These are phyloP conservation scores for Trichoderma semiorbis DNA, from an alignment of 2,329 filamentous ascomycete genomes.

Conservation along the genomic window DNA sequence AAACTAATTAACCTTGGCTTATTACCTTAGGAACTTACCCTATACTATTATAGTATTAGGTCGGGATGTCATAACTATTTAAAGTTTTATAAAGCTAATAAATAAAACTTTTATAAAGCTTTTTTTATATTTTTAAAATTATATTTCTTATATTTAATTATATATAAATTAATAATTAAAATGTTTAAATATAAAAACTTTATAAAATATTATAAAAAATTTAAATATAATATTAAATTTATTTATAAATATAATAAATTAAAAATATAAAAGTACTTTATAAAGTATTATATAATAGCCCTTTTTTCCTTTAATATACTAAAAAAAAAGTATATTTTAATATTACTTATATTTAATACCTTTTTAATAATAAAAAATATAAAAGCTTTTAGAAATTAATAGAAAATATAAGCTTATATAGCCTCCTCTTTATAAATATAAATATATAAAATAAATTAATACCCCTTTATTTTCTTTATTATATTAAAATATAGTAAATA, in stretches of 20 bases:
- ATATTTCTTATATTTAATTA: neutral
- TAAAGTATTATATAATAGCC: too few species aligned
- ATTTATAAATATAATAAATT: too few species aligned
- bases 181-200: neutral
- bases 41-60: too few species aligned
- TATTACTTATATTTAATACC: neutral
- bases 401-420: neutral
- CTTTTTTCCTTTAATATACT: neutral
- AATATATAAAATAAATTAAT: neutral
- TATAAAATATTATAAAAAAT: too few species aligned
- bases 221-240: too few species aligned
- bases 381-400: neutral
- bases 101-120: neutral
- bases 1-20: too few species aligned
- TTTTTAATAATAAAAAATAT: neutral
- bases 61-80: neutral
- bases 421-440: neutral
- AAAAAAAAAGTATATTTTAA: neutral
- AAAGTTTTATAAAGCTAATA: neutral
- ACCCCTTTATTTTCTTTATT: neutral
- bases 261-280: too few species aligned
- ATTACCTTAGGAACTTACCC: too few species aligned
- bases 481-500: neutral
- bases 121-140: neutral
- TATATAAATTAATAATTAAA: neutral